Evolutionary conservation across 2,329 filamentous ascomycete species (phyloP), one percentile per base, ranked within the genome.

Genomic region (Penicillium fuscoglaucum): DNA sequence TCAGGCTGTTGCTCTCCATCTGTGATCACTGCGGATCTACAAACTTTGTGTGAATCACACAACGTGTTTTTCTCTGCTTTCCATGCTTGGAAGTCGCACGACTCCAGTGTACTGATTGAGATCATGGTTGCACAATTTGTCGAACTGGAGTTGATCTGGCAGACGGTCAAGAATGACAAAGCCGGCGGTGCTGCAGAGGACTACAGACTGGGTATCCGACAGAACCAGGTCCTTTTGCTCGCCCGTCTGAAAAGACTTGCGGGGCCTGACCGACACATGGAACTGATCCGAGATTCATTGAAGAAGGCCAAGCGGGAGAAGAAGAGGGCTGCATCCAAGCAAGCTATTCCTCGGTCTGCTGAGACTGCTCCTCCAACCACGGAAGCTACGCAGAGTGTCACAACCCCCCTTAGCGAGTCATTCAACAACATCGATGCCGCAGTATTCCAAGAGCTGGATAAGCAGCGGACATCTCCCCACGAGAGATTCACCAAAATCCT

Each of bases 41-140:
- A 69, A 76, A 65, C 75, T 69, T 72, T 88, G 12, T 78, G 80
- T 9, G 80, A 87, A 62, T 76, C 82, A 6, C 84, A 87, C 64
- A 79, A 82, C 50, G 79, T 84, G 3, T 88, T 87, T 66, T 80
- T 84, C 45, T 82, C 83, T 9, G 84, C 85, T 13, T 88, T 88
- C 66, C 82, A 84, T 59, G 84, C 85, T 5, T 88, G 86, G 86
- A 86, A 87, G 68, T 78, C 84, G 13, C 82, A 85, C 61, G 86
- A 88, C 65, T 84, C 84, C 0, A 84, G 80, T 17, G 81, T 85
- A 2, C 72, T 88, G 46, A 81, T 88, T 59, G 84, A 87, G 63
- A 86, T 85, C 40, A 88, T 88, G 86, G 78, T 88, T 19, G 84
- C 83, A 10, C 85, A 86, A 28, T 88, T 88, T 65, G 83, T 87